Conservation (phyloP, 1,284 basidiomycete genomes). For the Fomitopsis betulina region DNA sequence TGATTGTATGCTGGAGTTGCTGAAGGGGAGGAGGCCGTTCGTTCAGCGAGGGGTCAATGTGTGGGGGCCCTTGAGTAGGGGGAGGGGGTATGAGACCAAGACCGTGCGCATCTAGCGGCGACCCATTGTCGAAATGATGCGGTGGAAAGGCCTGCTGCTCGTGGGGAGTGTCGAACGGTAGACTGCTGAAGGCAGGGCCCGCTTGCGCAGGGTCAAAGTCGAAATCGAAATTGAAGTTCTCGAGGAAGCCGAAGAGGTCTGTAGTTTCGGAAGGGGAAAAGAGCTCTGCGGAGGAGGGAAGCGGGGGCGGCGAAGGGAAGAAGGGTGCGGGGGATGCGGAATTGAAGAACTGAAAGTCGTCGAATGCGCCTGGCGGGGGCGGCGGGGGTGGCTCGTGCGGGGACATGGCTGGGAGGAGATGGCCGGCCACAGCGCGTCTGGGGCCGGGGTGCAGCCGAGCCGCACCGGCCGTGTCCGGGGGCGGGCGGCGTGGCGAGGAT, state of each 20-base stretch:
- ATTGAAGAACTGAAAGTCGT: conserved; percentile 67
- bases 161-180: conserved; percentile 7
- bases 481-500: background rate
- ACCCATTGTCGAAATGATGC: background rate
- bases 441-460: conserved; percentile 10
- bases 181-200: conserved; percentile 10
- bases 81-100: background rate
- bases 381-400: conserved; percentile 1
- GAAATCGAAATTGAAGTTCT: conserved; percentile 68
- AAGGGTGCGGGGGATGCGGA: conserved; percentile 41
- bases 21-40: background rate
- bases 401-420: conserved; percentile 9
- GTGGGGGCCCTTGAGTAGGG: background rate
- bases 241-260: conserved; percentile 71
- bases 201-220: conserved; percentile 25
- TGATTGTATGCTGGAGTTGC: background rate
- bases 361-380: conserved; percentile 38
- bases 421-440: conserved; percentile 6
- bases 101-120: background rate
- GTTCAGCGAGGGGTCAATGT: background rate
- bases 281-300: conserved; percentile 68
- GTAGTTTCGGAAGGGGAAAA: conserved; percentile 70
- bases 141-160: background rate
- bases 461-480: conserved; percentile 5
- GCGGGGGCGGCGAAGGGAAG: conserved; percentile 52